Conservation (phyloP, 371 early-diverging fungal genomes). For the Mucor plumbeus region DNA sequence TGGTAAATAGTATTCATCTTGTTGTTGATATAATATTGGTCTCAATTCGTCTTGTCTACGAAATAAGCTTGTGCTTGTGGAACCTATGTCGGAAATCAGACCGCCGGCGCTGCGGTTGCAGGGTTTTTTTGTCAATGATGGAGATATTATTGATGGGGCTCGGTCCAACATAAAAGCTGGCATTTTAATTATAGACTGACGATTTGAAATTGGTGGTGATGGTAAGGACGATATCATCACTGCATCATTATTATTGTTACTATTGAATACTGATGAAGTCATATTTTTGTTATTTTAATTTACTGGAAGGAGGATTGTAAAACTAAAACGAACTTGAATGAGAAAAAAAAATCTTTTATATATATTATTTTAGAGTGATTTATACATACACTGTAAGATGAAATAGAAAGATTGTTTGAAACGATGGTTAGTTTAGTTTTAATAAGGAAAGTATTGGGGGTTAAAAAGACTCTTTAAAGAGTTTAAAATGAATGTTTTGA, state of each 20-base stretch:
- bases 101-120: constrained; percentile 14
- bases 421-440: not conserved
- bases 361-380: not conserved
- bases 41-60: constrained; percentile 20
- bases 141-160: constrained; percentile 1
- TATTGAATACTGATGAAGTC: constrained; percentile 17
- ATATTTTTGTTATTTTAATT: not conserved
- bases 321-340: not conserved
- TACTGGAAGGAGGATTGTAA: not conserved
- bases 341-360: not conserved
- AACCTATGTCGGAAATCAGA: constrained; percentile 26
- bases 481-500: not conserved
- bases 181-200: constrained; percentile 7
- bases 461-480: constrained; percentile 9
- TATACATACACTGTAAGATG: not conserved
- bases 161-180: constrained; percentile 24
- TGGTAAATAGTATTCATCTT: constrained; percentile 32
- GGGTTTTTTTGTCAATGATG: not conserved
- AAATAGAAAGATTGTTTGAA: not conserved
- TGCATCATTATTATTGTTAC: constrained; percentile 10
- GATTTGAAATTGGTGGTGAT: constrained; percentile 24
- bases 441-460: not conserved
- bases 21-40: constrained; percentile 24
- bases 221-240: constrained; percentile 18
- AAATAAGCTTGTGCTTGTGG: constrained; percentile 7